Evolutionary conservation across 345 rosid species (phyloP), one percentile per base, ranked within the genome.

Genomic region (Eucalyptus grandis): DNA sequence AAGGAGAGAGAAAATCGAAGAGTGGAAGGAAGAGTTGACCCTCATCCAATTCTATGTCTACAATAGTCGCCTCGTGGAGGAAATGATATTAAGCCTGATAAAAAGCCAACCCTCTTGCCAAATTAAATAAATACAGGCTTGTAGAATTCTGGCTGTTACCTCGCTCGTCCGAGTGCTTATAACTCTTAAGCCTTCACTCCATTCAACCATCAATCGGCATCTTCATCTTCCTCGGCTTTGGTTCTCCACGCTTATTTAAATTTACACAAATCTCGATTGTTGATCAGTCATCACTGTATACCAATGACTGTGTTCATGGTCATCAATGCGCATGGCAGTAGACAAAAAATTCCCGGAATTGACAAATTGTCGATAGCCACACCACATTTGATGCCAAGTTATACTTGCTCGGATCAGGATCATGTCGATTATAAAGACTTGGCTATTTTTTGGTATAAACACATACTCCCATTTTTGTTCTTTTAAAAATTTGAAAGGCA

Each of bases 41-140:
- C 92, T 90, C 91, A 89, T 77, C 44, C 46, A 87, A 92, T 91
- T 93, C 88, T 90, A 6, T 85, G 83, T 88, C 56, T 87, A 87
- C 3, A 50, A 56, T 43, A 90, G 21, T 77, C 62, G 69, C 56
- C 26, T 40, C 53, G 47, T 4, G 22, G 58, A 87, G 54, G 65
- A 21, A 87, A 82, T 86, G 60, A 47, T 88, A 67, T 49, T 58
- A 47, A 34, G 44, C 58, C 77, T 40, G 19, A 47, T 14, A 51
- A 43, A 58, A 58, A 26, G 56, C 56, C 56, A 51, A 51, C 56
- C 56, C 56, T 51, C 2, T 51, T 51, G 54, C 22, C 56, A 51
- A 51, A 17, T 51, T 51, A 51, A 51, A 51, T 51, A 0, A 51
- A 51, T 51, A 51, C 56, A 17, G 22, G 56, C 56, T 51, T 17